Base-by-base conservation (phyloP, 2,329 filamentous ascomycete species). In the Diaporthe destruens region DNA sequence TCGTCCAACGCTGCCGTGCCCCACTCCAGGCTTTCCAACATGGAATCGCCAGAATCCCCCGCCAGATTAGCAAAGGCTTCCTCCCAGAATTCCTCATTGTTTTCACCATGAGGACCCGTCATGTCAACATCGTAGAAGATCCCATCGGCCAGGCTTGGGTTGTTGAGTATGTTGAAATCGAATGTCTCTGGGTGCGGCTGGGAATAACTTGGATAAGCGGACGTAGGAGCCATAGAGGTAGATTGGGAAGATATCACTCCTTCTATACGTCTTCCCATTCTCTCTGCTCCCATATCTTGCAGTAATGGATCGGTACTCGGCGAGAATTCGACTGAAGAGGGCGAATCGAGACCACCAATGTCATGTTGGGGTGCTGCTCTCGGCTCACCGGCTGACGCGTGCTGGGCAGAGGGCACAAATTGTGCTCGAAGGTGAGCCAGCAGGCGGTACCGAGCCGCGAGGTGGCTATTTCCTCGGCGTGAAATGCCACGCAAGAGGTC, bases 391-490 rank as follows among this genome's bases (percentile, higher is more conserved):
- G 44, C 11, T 25, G 53, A 12, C 23, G 32, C 16, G 6, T 51
- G 73, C 14, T 55, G 47, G 8, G 69, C 32, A 32, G 44, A 61
- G 16, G 78, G 77, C 29, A 79, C 74, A 44, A 79, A 75, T 1
- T 77, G 76, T 8, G 77, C 74, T 20, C 78, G 76, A 1, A 82
- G 74, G 14, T 78, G 78, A 34, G 78, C 76, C 1, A 84, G 79
- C 18, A 81, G 76, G 65, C 79, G 75, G 57, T 81, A 81, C 16
- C 81, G 77, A 7, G 80, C 78, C 14, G 80, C 80, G 54, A 89
- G 83, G 69, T 88, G 84, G 39, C 81, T 84, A 75, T 89, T 89
- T 0, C 87, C 87, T 12, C 85, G 83, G 59, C 87, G 84, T 16
- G 86, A 86, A 85, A 89, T 89, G 42, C 81, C 80, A 11, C 80